Evolutionary conservation across 768 basidiomycete species (phyloP), one percentile per base, ranked within the genome.

Genomic region (Scleroderma citrinum): DNA sequence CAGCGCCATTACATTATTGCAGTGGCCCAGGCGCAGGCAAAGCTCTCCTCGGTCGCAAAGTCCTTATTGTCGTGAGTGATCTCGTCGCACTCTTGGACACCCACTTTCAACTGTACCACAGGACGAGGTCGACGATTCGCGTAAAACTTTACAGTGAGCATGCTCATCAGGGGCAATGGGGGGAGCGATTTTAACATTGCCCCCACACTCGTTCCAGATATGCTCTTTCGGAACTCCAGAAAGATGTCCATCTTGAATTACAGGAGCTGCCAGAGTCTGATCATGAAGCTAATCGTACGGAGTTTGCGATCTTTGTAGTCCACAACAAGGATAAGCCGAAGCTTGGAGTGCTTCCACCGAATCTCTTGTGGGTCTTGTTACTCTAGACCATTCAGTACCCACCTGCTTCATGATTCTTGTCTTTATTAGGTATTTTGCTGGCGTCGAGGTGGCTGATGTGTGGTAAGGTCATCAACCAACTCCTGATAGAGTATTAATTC

Each of bases 301-400:
- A 87, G 64, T 92, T 99, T 52, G 94, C 81, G 1, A 74, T 97
- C 55, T 99, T 98, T 61, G 95, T 98, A 41, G 90, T 94, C 21
- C 89, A 93, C 69, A 91, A 93, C 74, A 98, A 97, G 72, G 73
- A 82, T 52, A 97, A 97, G 70, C 72, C 75, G 29, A 99, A 99
- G 71, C 63, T 83, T 31, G 93, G 82, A 23, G 69, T 80, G 39
- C 69, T 99, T 32, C 88, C 92, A 3, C 57, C 72, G 2, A 78
- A 80, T 50, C 73, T 76, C 23, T 78, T 76, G 87, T 91, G 62
- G 62, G 81, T 69, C 21, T 45, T 21, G 12, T 7, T 21, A 36
- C 8, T 29, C 26, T 17, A 17, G 44, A 24, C n/a, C 12, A 10
- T 24, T 23, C 49, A 21, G 31, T 16, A 41, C 20, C 51, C 47